Percentiles rank a stretch among this genome's conserved stretches.
phyloP scores from a whole-genome alignment of 441 rosid genomes.

The Jatropha podagrica region DNA sequence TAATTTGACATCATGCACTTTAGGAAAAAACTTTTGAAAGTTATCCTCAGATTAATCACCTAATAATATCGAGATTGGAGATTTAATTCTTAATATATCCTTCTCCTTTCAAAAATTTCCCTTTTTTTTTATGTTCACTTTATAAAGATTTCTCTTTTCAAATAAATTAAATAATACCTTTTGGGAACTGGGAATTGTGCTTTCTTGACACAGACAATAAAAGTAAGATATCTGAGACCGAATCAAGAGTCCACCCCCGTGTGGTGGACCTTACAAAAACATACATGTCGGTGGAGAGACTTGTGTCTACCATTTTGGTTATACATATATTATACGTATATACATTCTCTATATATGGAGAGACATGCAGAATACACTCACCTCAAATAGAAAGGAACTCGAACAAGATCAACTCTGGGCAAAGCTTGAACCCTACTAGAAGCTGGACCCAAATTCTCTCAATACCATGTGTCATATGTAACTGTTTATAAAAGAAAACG shows the following conservation, averaged over 20 bases:
- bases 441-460: background rate
- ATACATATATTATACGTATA: background rate
- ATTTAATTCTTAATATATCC: too few species aligned
- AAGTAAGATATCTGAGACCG: background rate
- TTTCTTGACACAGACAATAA: background rate
- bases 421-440: background rate
- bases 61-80: too few species aligned
- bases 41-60: too few species aligned
- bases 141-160: background rate
- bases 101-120: too few species aligned
- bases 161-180: background rate
- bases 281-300: background rate
- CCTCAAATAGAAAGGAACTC: too few species aligned
- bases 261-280: constrained; percentile 11
- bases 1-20: too few species aligned
- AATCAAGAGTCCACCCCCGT: constrained; percentile 1
- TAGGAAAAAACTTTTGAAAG: too few species aligned
- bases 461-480: too few species aligned
- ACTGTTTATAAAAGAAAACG: too few species aligned
- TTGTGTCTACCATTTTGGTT: background rate
- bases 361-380: too few species aligned
- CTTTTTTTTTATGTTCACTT: background rate
- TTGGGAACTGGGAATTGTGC: background rate
- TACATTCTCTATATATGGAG: background rate
- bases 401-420: background rate